Conservation (phyloP, 2,329 filamentous ascomycete genomes). For the Nemania bipapillata region DNA sequence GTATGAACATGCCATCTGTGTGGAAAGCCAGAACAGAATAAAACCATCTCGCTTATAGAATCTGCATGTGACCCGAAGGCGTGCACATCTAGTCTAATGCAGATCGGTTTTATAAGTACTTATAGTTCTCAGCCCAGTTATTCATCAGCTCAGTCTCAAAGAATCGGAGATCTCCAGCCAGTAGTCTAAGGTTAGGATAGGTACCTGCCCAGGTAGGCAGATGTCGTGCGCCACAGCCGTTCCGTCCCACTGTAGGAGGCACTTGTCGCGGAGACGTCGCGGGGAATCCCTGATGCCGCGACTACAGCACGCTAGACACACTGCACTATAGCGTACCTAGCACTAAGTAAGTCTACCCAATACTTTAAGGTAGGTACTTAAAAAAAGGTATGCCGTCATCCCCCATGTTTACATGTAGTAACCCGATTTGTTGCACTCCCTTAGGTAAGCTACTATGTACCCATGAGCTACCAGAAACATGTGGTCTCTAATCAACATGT, state of each 20-base stretch:
- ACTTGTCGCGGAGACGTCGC: conserved; percentile 6
- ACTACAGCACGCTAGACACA: not conserved
- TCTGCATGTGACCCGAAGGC: conserved; percentile 1
- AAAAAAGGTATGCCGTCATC: not conserved
- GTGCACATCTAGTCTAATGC: not conserved
- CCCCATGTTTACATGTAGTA: no score
- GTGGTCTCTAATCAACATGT: not conserved
- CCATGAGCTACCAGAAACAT: not conserved
- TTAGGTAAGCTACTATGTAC: not conserved
- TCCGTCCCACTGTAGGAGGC: conserved; percentile 18
- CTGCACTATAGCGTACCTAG: not conserved
- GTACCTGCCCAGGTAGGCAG: not conserved
- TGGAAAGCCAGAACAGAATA: not conserved
- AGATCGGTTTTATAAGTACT: not conserved
- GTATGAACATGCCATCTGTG: conserved; percentile 2
- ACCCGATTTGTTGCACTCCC: not conserved
- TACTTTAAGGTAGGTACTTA: no score
- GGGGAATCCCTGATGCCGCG: conserved; percentile 12
- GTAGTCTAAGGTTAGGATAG: no score
- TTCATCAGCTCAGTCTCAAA: conserved; percentile 19
- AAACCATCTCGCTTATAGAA: conserved; percentile 15
- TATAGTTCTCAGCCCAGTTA: not conserved
- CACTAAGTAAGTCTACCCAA: not conserved
- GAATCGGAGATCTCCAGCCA: conserved; percentile 6
- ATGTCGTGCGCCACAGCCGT: conserved; percentile 20